These are phyloP conservation scores for Acrocalymma vagum DNA, from an alignment of 2,329 filamentous ascomycete species.

Conservation along the genomic window DNA sequence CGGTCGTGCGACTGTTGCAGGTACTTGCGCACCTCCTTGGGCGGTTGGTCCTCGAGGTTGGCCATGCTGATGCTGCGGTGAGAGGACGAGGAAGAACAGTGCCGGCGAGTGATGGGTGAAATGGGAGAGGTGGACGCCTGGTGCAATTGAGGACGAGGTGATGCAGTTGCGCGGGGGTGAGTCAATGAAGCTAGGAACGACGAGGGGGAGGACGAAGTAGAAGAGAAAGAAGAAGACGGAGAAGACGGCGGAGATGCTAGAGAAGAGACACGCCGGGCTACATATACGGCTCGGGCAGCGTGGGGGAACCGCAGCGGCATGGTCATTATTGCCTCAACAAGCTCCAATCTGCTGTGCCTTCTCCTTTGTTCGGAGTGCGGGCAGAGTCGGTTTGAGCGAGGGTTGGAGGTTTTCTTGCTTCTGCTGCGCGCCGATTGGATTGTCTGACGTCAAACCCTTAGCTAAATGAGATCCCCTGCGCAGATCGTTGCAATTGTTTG, in stretches of 20 bases:
- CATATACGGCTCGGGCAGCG: slow-evolving; percentile 25
- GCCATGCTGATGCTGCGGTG: slow-evolving; percentile 27
- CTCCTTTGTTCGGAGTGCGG: slow-evolving; percentile 22
- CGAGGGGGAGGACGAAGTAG: slow-evolving; percentile 6
- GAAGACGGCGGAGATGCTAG: not conserved
- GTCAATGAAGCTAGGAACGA: not conserved
- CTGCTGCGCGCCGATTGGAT: slow-evolving; percentile 31
- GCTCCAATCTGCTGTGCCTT: slow-evolving; percentile 1
- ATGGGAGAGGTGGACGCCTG: slow-evolving; percentile 5
- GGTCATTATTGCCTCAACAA: slow-evolving; percentile 9
- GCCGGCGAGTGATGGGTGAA: slow-evolving; percentile 8
- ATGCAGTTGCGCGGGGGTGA: not conserved
- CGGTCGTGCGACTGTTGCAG: slow-evolving; percentile 71
- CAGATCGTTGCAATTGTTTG: too few relatives aligned
- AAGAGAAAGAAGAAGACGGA: slow-evolving; percentile 5
- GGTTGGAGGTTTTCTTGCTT: slow-evolving; percentile 28
- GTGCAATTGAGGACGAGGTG: slow-evolving; percentile 3
- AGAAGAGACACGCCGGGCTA: slow-evolving; percentile 17
- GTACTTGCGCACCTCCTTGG: slow-evolving; percentile 54
- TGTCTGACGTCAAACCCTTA: slow-evolving; percentile 32
- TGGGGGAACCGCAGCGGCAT: slow-evolving; percentile 34
- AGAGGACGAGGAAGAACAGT: slow-evolving; percentile 14
- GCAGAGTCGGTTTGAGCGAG: slow-evolving; percentile 27
- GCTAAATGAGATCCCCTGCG: slow-evolving; percentile 18
- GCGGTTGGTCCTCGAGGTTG: slow-evolving; percentile 20